A percentile compares a stretch with the other conserved stretches of the same genome.
These are phyloP conservation scores for Sherardia arvensis DNA, from an alignment of 257 asterid genomes.

Conservation along the genomic window DNA sequence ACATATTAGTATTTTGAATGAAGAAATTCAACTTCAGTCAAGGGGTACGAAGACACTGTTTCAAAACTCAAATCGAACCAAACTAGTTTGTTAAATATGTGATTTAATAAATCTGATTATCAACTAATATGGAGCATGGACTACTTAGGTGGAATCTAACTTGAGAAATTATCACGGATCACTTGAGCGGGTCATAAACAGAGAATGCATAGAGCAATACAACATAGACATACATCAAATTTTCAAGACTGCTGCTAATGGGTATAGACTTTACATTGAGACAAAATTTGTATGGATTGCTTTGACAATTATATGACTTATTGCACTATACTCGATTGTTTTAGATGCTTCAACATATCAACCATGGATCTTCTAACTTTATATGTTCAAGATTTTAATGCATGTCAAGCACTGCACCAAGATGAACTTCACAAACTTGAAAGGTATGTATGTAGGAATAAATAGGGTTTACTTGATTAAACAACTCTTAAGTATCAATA, in stretches of 20 bases:
- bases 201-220: constrained; percentile 22
- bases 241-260: constrained; percentile 17
- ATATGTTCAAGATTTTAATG: constrained; percentile 24
- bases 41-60: no score
- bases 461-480: no score
- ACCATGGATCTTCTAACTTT: constrained; percentile 21
- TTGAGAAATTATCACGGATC: constrained; percentile 27
- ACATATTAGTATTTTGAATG: no score
- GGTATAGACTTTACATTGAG: constrained; percentile 10
- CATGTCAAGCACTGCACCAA: constrained; percentile 30
- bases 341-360: constrained; percentile 17
- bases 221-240: constrained; percentile 13
- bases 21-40: no score
- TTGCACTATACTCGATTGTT: not conserved
- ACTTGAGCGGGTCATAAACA: constrained; percentile 15
- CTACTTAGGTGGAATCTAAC: constrained; percentile 25
- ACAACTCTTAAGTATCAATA: no score
- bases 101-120: not conserved
- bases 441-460: constrained; percentile 14
- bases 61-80: no score
- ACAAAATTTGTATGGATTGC: not conserved
- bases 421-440: constrained; percentile 32
- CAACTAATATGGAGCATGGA: not conserved
- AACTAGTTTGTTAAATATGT: no score
- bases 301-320: not conserved